Evolutionary conservation across 2,329 filamentous ascomycete species (phyloP), one percentile per base, ranked within the genome.

Genomic region (Scedosporium aurantiacum): DNA sequence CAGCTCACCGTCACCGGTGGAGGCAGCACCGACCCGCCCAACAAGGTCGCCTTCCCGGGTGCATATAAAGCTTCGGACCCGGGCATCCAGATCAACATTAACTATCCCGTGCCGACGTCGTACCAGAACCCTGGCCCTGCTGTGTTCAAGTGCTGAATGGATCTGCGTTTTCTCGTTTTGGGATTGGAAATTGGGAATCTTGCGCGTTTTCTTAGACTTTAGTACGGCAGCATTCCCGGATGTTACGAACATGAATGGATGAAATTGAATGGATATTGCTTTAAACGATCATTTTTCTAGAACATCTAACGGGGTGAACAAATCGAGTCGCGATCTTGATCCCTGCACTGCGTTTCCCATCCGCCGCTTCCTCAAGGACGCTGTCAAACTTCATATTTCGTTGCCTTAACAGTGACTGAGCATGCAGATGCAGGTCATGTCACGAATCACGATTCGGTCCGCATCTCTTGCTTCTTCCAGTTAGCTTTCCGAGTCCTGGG

Each of bases 1-100:
- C 72, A 73, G 59, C 63, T 77, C n/a, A 71, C 67, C 3, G 71
- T 77, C 16, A 73, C 70, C 2, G 75, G 76, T n/a, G 74, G 75
- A 18, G 76, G 76, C 4, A 73, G 64, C 45, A 76, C 67, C 60
- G 70, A 65, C 47, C 75, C 75, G 4, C 69, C 70, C 61, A 64
- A 70, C 10, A 73, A 75, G 32, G 59, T 64, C 18, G 65, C 72
- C 12, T 75, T 76, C 66, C 74, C 74, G 0, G 74, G 74, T 8
- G 73, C 73, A 0, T 76, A 75, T 64, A 66, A 66, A 62, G 65
- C 71, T 1, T 71, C 67, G 1, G 74, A 76, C 60, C 74, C 75
- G 0, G 75, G 74, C 14, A 65, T 76, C 41, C 63, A 72, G 64
- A 74, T 75, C 57, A 75, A 75, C 65, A 72, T 76, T 55, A 75